phyloP scores from a whole-genome alignment of 2,329 filamentous ascomycete species.

The Phaeosphaeria sp. region DNA sequence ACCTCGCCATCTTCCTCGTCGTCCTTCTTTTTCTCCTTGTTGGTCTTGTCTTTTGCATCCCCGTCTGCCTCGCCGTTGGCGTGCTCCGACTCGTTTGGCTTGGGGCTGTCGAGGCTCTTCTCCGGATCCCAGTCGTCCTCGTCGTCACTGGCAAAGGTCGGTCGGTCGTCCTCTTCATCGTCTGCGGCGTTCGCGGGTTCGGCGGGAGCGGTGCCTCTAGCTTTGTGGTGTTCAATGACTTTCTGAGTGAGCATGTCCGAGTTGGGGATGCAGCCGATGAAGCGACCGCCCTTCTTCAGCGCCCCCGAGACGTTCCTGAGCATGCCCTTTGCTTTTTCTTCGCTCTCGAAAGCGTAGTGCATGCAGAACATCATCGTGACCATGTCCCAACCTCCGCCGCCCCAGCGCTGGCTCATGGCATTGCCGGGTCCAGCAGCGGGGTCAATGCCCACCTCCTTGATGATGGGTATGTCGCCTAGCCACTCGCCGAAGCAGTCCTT shows the following conservation, averaged over 20 bases:
- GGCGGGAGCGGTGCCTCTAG: constrained; percentile 48
- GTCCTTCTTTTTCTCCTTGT: constrained; percentile 51
- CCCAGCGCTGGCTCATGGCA: constrained; percentile 67
- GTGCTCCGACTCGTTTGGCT: constrained; percentile 46
- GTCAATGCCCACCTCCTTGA: constrained; percentile 88
- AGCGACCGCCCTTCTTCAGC: constrained; percentile 90
- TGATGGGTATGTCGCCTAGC: constrained; percentile 79
- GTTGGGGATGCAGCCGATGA: constrained; percentile 96
- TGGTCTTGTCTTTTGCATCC: constrained; percentile 23
- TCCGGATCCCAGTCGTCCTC: constrained; percentile 55
- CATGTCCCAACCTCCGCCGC: constrained; percentile 85
- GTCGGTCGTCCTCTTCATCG: constrained; percentile 41
- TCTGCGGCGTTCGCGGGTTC: constrained; percentile 30
- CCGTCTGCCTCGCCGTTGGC: constrained; percentile 32
- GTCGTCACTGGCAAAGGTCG: constrained; percentile 45
- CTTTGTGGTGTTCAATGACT: constrained; percentile 78
- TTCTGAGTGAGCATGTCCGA: constrained; percentile 84
- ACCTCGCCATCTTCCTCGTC: constrained; percentile 55
- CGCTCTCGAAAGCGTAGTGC: constrained; percentile 96
- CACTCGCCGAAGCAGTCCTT: constrained; percentile 93
- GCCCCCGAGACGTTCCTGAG: constrained; percentile 88
- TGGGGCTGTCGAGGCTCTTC: constrained; percentile 50
- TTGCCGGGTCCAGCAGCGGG: constrained; percentile 67
- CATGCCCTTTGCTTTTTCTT: constrained; percentile 90
- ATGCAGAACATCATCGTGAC: constrained; percentile 99